These are phyloP conservation scores for Phytophthora sojae DNA, from an alignment of 352 stramenopile genomes.

Conservation along the genomic window DNA sequence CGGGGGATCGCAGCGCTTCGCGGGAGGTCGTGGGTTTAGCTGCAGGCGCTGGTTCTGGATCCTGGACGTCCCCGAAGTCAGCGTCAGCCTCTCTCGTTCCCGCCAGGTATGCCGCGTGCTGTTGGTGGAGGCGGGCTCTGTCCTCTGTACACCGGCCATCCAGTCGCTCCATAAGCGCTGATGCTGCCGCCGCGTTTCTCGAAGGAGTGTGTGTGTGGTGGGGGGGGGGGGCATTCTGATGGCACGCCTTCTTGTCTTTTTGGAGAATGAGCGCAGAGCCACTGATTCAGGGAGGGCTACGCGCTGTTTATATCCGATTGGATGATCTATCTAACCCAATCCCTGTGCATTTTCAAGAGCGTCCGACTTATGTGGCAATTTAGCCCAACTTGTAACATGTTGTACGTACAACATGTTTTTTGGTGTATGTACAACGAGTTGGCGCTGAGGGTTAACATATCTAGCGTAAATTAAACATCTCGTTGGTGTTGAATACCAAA, in stretches of 20 bases:
- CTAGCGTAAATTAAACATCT: too few relatives aligned
- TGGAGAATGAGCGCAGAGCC: slow-evolving; percentile 3
- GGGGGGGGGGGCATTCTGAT: too few relatives aligned
- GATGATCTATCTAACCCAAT: too few relatives aligned
- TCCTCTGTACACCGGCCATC: not conserved
- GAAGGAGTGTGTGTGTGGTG: too few relatives aligned
- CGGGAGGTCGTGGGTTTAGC: not conserved
- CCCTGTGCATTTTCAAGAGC: slow-evolving; percentile 8
- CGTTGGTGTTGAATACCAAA: too few relatives aligned
- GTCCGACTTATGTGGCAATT: not conserved
- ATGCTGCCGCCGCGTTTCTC: not conserved
- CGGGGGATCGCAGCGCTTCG: not conserved
- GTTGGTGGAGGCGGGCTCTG: not conserved
- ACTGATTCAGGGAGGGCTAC: not conserved
- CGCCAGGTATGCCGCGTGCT: slow-evolving; percentile 2
- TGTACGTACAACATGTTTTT: slow-evolving; percentile 26
- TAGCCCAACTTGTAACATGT: slow-evolving; percentile 18
- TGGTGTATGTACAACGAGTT: slow-evolving; percentile 22
- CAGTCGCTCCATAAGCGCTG: slow-evolving; percentile 6
- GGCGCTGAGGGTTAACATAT: slow-evolving; percentile 20
- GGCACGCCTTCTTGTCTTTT: not conserved
- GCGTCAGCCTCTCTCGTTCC: not conserved
- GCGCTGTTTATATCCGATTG: not conserved
- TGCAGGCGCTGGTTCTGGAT: not conserved
- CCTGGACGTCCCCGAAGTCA: not conserved